Evolutionary conservation across 441 rosid genomes (phyloP).

Genomic region (Pelargonium fulgidum): DNA sequence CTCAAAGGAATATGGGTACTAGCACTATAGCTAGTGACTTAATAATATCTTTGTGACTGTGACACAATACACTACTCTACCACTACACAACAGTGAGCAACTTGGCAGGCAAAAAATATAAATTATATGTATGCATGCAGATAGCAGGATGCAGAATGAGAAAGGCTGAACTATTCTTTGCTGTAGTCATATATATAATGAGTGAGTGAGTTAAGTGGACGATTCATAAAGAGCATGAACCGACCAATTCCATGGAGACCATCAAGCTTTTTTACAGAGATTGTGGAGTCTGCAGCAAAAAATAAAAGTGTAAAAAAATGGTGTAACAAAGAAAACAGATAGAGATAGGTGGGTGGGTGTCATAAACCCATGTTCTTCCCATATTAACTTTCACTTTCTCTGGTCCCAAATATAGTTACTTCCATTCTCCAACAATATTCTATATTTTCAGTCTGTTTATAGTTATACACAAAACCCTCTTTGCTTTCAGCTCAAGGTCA

Average conservation of each 20-base stretch:
- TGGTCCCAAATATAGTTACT: constrained; percentile 30
- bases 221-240: background rate
- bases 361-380: constrained; percentile 44
- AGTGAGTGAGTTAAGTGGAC: background rate
- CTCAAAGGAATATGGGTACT: background rate
- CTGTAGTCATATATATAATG: background rate
- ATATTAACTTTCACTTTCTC: constrained; percentile 31
- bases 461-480: no score
- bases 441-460: no score
- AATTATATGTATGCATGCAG: no score
- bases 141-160: no score
- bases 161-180: no score
- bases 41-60: background rate
- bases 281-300: constrained; percentile 30
- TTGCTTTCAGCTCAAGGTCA: no score
- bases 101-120: no score
- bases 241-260: no score
- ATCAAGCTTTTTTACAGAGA: constrained; percentile 22
- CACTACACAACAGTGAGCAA: no score
- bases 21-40: no score
- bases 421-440: constrained; percentile 4
- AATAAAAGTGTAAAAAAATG: no score
- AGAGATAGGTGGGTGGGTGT: background rate
- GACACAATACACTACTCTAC: background rate
- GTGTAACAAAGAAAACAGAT: no score